Conservation (phyloP, 1,284 basidiomycete species). For the Cutaneotrichosporon daszewskae region DNA sequence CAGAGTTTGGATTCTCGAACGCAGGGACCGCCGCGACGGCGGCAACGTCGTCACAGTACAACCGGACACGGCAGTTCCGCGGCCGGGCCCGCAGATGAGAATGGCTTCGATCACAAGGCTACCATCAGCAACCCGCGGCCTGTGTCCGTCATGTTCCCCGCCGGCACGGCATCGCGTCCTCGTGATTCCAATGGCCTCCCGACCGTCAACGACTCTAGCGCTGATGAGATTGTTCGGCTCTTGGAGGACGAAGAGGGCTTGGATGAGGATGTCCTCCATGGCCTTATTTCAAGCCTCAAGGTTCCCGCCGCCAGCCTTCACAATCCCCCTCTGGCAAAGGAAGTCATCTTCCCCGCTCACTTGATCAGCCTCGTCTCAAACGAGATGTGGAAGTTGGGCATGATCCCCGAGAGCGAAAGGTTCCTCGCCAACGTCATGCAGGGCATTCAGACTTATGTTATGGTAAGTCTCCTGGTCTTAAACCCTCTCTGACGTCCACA, state of each 20-base stretch:
- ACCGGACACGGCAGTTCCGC: conserved; percentile 25
- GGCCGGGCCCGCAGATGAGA: conserved; percentile 7
- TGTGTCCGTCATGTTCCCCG: conserved; percentile 82
- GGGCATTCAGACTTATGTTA: conserved; percentile 92
- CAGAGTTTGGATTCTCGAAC: conserved; percentile 43
- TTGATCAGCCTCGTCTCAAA: conserved; percentile 95
- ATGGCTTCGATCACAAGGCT: conserved; percentile 51
- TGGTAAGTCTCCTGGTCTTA: conserved; percentile 58
- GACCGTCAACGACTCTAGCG: conserved; percentile 76
- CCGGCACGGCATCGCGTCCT: conserved; percentile 56
- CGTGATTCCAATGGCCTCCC: conserved; percentile 64
- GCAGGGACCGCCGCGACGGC: conserved; percentile 47
- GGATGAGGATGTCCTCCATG: conserved; percentile 90
- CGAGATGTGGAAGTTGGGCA: conserved; percentile 99
- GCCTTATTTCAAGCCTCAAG: conserved; percentile 84
- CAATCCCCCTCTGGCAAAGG: conserved; percentile 89
- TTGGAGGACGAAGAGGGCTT: conserved; percentile 87
- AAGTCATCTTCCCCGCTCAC: conserved; percentile 99
- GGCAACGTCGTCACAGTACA: conserved; percentile 49
- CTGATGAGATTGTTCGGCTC: conserved; percentile 89
- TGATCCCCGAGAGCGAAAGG: conserved; percentile 93
- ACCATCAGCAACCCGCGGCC: conserved; percentile 75
- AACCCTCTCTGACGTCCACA: conserved; percentile 15
- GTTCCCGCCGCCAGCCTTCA: conserved; percentile 86
- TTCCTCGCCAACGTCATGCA: conserved; percentile 99